Evolutionary conservation across 495 filamentous ascomycete genomes (phyloP), one percentile per base, ranked within the genome.

Genomic region (Podospora bellae-mahoneyi): DNA sequence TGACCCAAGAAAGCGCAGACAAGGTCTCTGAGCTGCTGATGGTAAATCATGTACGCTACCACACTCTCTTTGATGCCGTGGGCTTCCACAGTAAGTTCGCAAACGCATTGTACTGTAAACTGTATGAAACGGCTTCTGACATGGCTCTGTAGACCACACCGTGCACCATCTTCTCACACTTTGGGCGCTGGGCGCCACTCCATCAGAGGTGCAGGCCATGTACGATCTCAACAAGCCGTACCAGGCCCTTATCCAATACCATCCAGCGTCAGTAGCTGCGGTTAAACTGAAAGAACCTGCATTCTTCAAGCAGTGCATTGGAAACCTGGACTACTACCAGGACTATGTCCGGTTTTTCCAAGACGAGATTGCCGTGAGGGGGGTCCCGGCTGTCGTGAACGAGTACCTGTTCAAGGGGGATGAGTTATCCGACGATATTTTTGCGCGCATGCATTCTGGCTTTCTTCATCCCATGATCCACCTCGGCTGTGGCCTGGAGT

Each of bases 381-480:
- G 68, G 87, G 66, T 89, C 13, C 59, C 34, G 20, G 28, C 30
- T 26, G 54, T 58, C 15, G 27, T 65, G 28, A 65, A 65, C n/a
- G 64, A 65, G 28, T 65, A 65, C 26, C 9, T 65, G 13, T 58
- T 65, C 53, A 59, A 65, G n/a, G 64, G 64, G 7, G 54, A 58
- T 19, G 64, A 58, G 1, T 55, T 26, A 10, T 53, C 66, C 2
- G 39, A 64, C 10, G 30, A 32, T 28, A 39, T 64, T 10, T 28
- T 62, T 56, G 44, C 13, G 16, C 18, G 55, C 54, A 53, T 39
- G 26, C 55, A 19, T 58, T 3, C 64, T 86, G 88, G 86, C 20
- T 84, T 91, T 68, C 71, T 91, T 3, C 90, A 93, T 71, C 89
- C 88, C 2, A 68, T 91, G 6, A 92, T 93, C 69, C 89, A 91